Conservation (phyloP, 371 early-diverging fungal genomes). For the Apophysomyces ossiformis region DNA sequence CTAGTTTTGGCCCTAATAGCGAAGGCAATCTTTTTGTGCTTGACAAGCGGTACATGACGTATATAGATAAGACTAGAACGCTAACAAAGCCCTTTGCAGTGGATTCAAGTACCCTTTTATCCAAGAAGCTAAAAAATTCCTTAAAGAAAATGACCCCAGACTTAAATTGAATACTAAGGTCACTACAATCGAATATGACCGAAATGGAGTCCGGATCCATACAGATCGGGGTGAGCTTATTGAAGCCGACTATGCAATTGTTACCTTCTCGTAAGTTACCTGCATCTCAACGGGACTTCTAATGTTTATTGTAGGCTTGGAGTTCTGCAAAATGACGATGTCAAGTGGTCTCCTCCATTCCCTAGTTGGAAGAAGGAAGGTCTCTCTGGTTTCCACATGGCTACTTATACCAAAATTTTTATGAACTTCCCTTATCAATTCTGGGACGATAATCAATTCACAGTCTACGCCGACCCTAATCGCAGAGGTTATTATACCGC, state of each 20-base stretch:
- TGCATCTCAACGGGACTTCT: neutral
- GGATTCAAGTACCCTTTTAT: conserved; percentile 50
- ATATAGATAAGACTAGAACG: neutral
- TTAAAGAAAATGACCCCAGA: conserved; percentile 37
- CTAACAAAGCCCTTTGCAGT: conserved; percentile 19
- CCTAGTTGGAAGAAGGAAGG: conserved; percentile 55
- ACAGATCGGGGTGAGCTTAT: conserved; percentile 35
- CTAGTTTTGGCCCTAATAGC: conserved; percentile 42
- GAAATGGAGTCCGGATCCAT: conserved; percentile 36
- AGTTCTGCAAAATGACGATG: conserved; percentile 45
- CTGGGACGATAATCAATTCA: conserved; percentile 52
- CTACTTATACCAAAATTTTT: conserved; percentile 57
- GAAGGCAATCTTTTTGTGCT: conserved; percentile 44
- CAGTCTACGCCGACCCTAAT: conserved; percentile 45
- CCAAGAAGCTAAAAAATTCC: conserved; percentile 35
- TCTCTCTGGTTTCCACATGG: conserved; percentile 52
- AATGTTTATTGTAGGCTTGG: conserved; percentile 30
- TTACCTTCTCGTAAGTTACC: conserved; percentile 47
- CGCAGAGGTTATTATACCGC: conserved; percentile 38
- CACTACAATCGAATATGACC: conserved; percentile 33
- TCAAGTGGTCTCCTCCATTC: conserved; percentile 42
- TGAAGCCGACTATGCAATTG: conserved; percentile 52
- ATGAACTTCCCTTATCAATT: conserved; percentile 47
- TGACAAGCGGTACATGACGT: conserved; percentile 39
- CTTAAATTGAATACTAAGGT: conserved; percentile 37